phyloP scores from a whole-genome alignment of 371 early-diverging fungal species.

The Mucor circinelloides region DNA sequence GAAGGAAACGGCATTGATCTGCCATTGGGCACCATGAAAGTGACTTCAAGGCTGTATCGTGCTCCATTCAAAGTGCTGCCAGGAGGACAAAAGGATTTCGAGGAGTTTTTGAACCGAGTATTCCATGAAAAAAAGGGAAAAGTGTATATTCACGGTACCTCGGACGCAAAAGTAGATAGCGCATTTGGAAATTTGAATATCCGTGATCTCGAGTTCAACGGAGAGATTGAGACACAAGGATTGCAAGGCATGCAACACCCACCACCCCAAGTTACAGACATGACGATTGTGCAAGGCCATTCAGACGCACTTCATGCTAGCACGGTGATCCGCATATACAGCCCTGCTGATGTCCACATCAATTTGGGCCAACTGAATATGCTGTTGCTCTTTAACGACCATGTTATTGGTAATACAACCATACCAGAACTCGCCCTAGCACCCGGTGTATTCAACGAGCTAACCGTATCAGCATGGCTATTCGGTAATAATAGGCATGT shows the following conservation, averaged over 20 bases:
- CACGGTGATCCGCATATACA: constrained; percentile 31
- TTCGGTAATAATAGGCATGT: constrained; percentile 18
- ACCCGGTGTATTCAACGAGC: constrained; percentile 24
- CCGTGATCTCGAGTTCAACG: constrained; percentile 42
- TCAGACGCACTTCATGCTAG: constrained; percentile 31
- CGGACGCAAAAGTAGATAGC: constrained; percentile 41
- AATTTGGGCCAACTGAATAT: constrained; percentile 39
- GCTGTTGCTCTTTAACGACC: constrained; percentile 27
- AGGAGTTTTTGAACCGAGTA: constrained; percentile 26
- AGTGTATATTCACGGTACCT: constrained; percentile 44
- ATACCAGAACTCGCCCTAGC: constrained; percentile 30
- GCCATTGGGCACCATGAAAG: constrained; percentile 18
- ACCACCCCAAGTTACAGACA: constrained; percentile 36
- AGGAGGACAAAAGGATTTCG: constrained; percentile 46
- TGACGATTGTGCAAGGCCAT: constrained; percentile 33
- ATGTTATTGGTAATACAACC: constrained; percentile 39
- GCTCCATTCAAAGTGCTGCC: constrained; percentile 47
- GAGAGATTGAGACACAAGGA: constrained; percentile 43
- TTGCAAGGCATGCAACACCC: constrained; percentile 41
- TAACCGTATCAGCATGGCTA: constrained; percentile 26
- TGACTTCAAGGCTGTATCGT: constrained; percentile 28
- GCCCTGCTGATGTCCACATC: constrained; percentile 44
- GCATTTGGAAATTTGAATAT: constrained; percentile 44
- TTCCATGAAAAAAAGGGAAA: constrained; percentile 21
- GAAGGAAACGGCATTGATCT: constrained; percentile 20